phyloP scores from a whole-genome alignment of 176 grass and related monocot species.

The Saccharum spontaneum region DNA sequence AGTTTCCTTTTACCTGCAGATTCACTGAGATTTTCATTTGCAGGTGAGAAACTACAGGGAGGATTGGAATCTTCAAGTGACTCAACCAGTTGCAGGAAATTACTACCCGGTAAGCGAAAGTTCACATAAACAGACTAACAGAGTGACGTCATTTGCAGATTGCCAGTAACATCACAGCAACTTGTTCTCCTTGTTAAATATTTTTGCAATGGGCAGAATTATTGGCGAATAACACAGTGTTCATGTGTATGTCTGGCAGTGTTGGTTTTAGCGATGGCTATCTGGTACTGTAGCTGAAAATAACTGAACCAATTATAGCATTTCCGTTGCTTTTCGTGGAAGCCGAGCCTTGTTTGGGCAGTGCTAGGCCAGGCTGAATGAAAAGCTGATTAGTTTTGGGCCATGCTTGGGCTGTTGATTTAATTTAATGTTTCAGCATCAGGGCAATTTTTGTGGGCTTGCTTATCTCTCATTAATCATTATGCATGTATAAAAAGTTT shows the following conservation, averaged over 20 bases:
- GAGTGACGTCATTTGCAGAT: not conserved
- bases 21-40: conserved; percentile 41
- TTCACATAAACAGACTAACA: not conserved
- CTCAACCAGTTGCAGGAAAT: conserved; percentile 87
- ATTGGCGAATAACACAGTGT: not conserved
- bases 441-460: too few relatives aligned
- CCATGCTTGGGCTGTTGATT: not conserved
- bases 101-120: conserved; percentile 75
- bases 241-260: not conserved
- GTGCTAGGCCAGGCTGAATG: too few relatives aligned
- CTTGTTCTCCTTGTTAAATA: not conserved
- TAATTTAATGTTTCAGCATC: not conserved
- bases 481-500: too few relatives aligned
- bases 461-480: too few relatives aligned
- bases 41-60: conserved; percentile 82
- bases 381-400: too few relatives aligned
- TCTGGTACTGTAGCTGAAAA: not conserved
- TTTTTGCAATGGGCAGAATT: not conserved
- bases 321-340: not conserved
- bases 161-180: not conserved
- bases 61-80: conserved; percentile 84
- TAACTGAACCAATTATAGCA: not conserved
- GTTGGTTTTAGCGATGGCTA: too few relatives aligned
- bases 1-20: conserved; percentile 5
- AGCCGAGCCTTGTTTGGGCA: not conserved